phyloP scores from a whole-genome alignment of 345 rosid species.

The Acer saccharum region DNA sequence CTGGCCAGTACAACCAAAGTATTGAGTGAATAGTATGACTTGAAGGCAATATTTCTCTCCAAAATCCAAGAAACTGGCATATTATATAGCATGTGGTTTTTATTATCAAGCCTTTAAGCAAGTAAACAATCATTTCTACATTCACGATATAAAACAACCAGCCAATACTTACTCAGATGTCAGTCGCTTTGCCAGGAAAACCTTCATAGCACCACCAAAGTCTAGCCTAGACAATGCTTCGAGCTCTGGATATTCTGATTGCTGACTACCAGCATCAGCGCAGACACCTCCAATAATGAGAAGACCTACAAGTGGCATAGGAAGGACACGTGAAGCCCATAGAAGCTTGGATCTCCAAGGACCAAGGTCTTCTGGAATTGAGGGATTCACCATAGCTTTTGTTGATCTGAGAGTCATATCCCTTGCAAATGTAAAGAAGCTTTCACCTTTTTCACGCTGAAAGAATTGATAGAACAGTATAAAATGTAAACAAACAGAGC shows the following conservation, averaged over 20 bases:
- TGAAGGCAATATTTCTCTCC: not conserved
- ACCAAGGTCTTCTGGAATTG: constrained; percentile 65
- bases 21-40: not conserved
- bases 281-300: constrained; percentile 76
- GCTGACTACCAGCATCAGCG: constrained; percentile 57
- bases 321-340: constrained; percentile 92
- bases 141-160: not conserved
- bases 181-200: constrained; percentile 79
- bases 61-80: not conserved
- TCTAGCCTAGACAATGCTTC: constrained; percentile 88
- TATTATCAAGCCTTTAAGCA: not conserved
- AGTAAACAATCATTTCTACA: not conserved
- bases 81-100: not conserved
- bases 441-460: constrained; percentile 88
- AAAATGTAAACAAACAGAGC: constrained; percentile 9
- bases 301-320: constrained; percentile 98
- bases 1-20: not conserved
- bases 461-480: constrained; percentile 23
- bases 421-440: constrained; percentile 82
- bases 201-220: constrained; percentile 88
- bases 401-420: constrained; percentile 88
- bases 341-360: constrained; percentile 91
- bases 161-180: constrained; percentile 76
- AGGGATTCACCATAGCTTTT: constrained; percentile 71
- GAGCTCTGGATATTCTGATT: constrained; percentile 71